These are phyloP conservation scores for Chlorella variabilis DNA, from an alignment of 163 green algal genomes.

Conservation along the genomic window DNA sequence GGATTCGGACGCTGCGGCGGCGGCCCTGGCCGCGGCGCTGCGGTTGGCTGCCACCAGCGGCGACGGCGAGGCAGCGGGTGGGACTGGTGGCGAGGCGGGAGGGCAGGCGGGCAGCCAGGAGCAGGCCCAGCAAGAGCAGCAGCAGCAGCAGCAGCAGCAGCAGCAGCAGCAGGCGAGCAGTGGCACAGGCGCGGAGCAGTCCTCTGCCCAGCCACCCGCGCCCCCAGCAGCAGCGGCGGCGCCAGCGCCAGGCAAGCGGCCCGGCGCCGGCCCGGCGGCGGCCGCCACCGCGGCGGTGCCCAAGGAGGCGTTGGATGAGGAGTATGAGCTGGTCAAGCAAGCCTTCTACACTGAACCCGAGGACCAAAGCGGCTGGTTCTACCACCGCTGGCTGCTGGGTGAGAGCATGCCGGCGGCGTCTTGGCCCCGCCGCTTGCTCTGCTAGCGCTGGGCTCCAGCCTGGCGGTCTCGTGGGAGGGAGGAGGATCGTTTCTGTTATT, in stretches of 20 bases:
- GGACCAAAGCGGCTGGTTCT: slow-evolving; percentile 92
- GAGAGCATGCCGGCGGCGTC: too few relatives aligned
- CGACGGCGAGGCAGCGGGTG: background rate
- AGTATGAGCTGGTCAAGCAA: slow-evolving; percentile 95
- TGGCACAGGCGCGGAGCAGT: too few relatives aligned
- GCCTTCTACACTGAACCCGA: slow-evolving; percentile 90
- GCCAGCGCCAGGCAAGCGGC: background rate
- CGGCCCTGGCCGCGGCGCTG: background rate
- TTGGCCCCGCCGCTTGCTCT: too few relatives aligned
- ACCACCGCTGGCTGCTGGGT: slow-evolving; percentile 84
- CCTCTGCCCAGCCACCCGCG: too few relatives aligned
- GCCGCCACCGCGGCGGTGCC: slow-evolving; percentile 53
- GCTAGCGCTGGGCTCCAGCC: too few relatives aligned
- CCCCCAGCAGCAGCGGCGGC: background rate
- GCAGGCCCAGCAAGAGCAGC: background rate
- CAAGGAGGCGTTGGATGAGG: slow-evolving; percentile 73
- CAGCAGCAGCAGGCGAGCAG: background rate
- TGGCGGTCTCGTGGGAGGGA: too few relatives aligned
- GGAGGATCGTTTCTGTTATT: too few relatives aligned
- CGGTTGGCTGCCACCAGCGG: background rate
- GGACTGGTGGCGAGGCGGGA: too few relatives aligned
- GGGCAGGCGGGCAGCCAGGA: background rate
- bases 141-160: background rate
- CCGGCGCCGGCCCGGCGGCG: background rate
- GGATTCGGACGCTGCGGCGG: background rate